A percentile compares a stretch with the other conserved stretches of the same genome.
Evolutionary conservation across 176 grass and related monocot genomes (phyloP).

Genomic region (maize (Zea mays)): DNA sequence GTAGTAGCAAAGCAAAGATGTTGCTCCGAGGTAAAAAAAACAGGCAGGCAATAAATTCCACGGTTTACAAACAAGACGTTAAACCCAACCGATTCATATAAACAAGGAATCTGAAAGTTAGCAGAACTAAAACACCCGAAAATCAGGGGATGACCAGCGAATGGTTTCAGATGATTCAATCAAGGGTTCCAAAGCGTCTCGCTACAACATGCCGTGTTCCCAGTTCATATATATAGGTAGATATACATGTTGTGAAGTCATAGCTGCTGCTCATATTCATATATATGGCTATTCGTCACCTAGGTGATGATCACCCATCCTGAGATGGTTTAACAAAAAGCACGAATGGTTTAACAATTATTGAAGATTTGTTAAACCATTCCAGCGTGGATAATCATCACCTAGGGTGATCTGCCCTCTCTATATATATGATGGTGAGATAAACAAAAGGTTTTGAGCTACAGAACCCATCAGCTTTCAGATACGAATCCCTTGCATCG

Average conservation of each 20-base stretch:
- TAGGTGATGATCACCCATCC: too few relatives aligned
- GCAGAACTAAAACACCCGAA: background rate
- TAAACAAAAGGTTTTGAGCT: slow-evolving; percentile 23
- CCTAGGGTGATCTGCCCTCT: too few relatives aligned
- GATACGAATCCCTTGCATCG: slow-evolving; percentile 19
- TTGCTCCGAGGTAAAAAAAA: background rate
- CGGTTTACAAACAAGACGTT: background rate
- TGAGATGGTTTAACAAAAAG: too few relatives aligned
- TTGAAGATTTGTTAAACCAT: too few relatives aligned
- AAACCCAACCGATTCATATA: background rate
- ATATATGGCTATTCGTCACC: too few relatives aligned
- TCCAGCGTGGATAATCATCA: too few relatives aligned
- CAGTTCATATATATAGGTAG: slow-evolving; percentile 26
- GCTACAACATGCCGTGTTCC: slow-evolving; percentile 21
- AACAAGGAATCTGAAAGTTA: background rate
- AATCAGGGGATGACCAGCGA: background rate
- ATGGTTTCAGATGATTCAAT: slow-evolving; percentile 4
- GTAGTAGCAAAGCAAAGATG: background rate
- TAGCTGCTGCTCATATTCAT: slow-evolving; percentile 9
- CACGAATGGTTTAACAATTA: too few relatives aligned
- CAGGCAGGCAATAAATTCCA: background rate
- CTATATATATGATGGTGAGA: slow-evolving; percentile 21
- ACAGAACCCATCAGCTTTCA: slow-evolving; percentile 19
- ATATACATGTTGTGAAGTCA: slow-evolving; percentile 26
- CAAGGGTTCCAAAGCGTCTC: slow-evolving; percentile 14